Base-by-base conservation (phyloP, 257 asterid genomes). In the Coffea canephora region DNA sequence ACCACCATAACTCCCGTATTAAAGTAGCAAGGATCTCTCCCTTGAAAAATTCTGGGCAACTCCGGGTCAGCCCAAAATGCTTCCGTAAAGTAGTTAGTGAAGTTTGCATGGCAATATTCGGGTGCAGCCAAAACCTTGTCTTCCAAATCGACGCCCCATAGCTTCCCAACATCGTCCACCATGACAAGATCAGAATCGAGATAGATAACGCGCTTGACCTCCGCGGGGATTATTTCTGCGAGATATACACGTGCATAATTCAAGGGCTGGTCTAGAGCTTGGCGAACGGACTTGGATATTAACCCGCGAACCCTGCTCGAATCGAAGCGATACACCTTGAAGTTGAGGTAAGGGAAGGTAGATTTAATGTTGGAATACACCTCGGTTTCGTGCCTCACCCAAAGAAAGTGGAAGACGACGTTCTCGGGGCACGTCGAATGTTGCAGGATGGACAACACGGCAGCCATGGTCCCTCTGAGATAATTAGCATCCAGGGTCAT, bases 401-500 rank as follows among this genome's bases (percentile, higher is more conserved):
- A 88, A 1, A 92, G 79, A 14, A 92, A 92, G 64, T 91, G 94
- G 85, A 91, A 91, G 0, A 75, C 86, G 0, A 91, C 81, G 43
- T 89, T 85, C n/a, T 91, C 93, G 0, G 94, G 93, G 77, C 96
- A 91, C 21, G 89, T 78, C 0, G 96, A 92, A 65, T 92, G 96
- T 25, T 88, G 94, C 11, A 92, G 76, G 23, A 92, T 88, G 6
- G 97, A 92, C 23, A 89, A 75, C 23, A 92, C 92, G 14, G 94
- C 97, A 4, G 90, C 96, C 92, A 89, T 91, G 3, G 97, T 89
- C 27, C 97, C 96, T 19, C 96, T 73, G 39, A 91, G 86, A 70
- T 89, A 92, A 72, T 90, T 89, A 27, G 91, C 87, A 75, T 91
- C 96, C 31, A 92, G 89, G 43, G 97, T 92, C 96, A 91, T 92